phyloP scores from a whole-genome alignment of 2,329 filamentous ascomycete species.

The Pestalotiopsis sp. region DNA sequence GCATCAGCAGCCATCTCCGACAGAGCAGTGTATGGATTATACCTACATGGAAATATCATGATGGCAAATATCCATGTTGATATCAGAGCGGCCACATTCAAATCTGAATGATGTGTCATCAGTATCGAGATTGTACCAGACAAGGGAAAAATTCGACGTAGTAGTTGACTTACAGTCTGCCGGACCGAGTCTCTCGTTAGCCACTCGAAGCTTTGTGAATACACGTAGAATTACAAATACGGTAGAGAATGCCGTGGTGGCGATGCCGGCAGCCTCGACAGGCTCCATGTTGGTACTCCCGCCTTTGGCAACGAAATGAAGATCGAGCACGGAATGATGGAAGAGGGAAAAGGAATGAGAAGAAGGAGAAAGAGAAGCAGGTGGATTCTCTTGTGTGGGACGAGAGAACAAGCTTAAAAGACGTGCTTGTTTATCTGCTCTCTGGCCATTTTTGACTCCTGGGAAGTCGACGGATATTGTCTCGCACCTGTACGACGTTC shows the following conservation, averaged over 20 bases:
- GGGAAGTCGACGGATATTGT: neutral
- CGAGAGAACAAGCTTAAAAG: neutral
- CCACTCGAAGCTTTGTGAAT: neutral
- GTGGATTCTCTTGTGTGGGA: neutral
- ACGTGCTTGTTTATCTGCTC: neutral
- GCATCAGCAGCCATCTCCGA: neutral
- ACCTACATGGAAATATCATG: constrained; percentile 3
- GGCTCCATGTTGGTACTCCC: neutral
- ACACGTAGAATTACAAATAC: constrained; percentile 4
- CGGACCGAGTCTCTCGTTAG: neutral
- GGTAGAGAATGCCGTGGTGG: constrained; percentile 5
- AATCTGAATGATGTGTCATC: neutral
- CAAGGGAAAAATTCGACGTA: no score
- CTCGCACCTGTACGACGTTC: neutral
- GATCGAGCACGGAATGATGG: no score
- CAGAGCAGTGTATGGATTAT: neutral
- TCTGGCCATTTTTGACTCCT: neutral
- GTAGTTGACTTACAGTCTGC: neutral
- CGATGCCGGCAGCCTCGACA: constrained; percentile 3
- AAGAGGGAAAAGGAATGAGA: no score
- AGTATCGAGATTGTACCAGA: neutral
- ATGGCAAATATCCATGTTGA: constrained; percentile 6
- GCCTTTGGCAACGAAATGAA: neutral
- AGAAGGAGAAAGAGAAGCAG: neutral
- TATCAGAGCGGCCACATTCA: constrained; percentile 3